These are phyloP conservation scores for Cryptococcus jaspeensis DNA, from an alignment of 1,284 basidiomycete species.

Conservation along the genomic window DNA sequence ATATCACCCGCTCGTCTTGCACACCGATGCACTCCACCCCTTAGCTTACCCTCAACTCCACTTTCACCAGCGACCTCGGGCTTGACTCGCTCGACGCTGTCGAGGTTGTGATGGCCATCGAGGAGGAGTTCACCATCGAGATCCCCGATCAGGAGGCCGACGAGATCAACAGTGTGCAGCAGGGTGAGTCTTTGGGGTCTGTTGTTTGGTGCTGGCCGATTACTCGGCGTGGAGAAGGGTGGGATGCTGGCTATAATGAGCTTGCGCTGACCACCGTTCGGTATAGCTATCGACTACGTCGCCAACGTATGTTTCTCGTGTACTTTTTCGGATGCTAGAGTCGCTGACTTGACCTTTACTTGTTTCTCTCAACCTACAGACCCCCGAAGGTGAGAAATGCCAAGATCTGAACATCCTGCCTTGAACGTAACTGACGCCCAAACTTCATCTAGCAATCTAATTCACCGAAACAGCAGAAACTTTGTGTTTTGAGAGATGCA, in stretches of 20 bases:
- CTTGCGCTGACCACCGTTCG: conserved; percentile 10
- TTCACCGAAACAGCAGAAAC: no score
- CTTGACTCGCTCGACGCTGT: conserved; percentile 97
- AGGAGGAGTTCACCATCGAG: conserved; percentile 74
- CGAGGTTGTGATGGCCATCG: conserved; percentile 99
- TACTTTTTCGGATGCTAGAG: no score
- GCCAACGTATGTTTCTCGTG: conserved; percentile 60
- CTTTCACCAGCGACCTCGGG: conserved; percentile 85
- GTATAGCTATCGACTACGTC: conserved; percentile 92
- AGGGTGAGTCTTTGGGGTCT: conserved; percentile 62
- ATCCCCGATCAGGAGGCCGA: conserved; percentile 99
- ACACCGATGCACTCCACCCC: not conserved
- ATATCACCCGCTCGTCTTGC: not conserved
- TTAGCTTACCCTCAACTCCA: conserved; percentile 71
- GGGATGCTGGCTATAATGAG: not conserved
- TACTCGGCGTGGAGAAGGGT: not conserved
- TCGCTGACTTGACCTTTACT: conserved; percentile 5
- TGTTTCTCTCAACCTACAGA: conserved; percentile 23
- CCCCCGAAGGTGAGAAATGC: conserved; percentile 50
- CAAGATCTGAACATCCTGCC: no score
- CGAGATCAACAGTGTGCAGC: conserved; percentile 88
- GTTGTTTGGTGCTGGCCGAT: no score
- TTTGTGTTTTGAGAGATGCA: no score
- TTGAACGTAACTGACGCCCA: no score
- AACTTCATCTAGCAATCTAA: no score